These are phyloP conservation scores for Penicillium sclerotiorum DNA, from an alignment of 2,329 filamentous ascomycete species.

Conservation along the genomic window DNA sequence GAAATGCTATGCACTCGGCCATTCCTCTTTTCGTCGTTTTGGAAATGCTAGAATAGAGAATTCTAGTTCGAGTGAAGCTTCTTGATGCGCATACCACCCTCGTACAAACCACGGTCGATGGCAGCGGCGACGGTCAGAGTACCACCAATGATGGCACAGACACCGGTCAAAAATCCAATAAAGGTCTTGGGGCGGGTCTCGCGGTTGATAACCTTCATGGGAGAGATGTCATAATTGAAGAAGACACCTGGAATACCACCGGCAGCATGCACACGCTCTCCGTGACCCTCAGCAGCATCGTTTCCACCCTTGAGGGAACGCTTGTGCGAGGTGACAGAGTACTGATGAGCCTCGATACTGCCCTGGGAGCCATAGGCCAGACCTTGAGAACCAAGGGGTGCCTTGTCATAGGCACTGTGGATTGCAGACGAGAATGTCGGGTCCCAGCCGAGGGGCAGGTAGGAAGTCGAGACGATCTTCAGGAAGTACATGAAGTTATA, in stretches of 20 bases:
- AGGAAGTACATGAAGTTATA: conserved; percentile 99
- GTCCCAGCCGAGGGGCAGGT: conserved; percentile 89
- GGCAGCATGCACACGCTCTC: conserved; percentile 84
- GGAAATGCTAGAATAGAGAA: background rate
- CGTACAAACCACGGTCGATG: conserved; percentile 86
- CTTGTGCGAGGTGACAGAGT: conserved; percentile 96
- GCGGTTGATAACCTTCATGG: conserved; percentile 99
- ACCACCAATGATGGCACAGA: conserved; percentile 92
- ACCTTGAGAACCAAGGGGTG: conserved; percentile 70
- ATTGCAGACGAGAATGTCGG: conserved; percentile 52
- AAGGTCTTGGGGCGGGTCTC: conserved; percentile 89
- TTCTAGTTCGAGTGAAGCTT: conserved; percentile 71
- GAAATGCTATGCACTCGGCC: conserved; percentile 2
- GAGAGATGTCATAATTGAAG: conserved; percentile 98
- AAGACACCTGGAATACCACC: conserved; percentile 97
- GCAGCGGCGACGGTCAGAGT: conserved; percentile 95
- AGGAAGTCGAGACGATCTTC: conserved; percentile 96
- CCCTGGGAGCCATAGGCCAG: conserved; percentile 67
- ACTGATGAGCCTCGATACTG: conserved; percentile 96
- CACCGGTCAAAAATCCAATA: conserved; percentile 85
- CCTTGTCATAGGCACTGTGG: conserved; percentile 51
- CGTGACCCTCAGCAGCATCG: conserved; percentile 84
- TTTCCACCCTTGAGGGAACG: conserved; percentile 81
- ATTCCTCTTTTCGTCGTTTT: background rate
- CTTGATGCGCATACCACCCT: conserved; percentile 80